Base-by-base conservation (phyloP, 2,329 filamentous ascomycete species). In the Xylaria hypoxylon region DNA sequence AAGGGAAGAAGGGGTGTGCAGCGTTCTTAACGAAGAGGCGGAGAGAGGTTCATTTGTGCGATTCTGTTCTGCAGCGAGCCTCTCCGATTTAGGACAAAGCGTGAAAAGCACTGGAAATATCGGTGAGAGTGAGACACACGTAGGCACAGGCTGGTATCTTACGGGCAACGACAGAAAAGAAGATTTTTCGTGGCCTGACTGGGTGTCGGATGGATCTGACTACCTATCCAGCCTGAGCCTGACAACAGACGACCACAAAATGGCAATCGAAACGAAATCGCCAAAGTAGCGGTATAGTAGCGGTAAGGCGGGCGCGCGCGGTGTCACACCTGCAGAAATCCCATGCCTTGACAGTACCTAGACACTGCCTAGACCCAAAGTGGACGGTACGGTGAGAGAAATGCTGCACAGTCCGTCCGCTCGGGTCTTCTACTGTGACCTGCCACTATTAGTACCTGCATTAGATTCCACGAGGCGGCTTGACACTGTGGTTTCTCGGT, bases 61-160 rank as follows among this genome's bases (percentile, higher is more conserved):
- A 64, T 70, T 74, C 75, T 76, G 76, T 71, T 73, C 75, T 76
- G 76, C 76, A 77, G 74, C 73, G 68, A 74, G 75, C 75, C 75
- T 77, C 72, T 75, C 70, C 66, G 71, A 63, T 73, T 72, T 72
- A 70, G 74, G 74, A 73, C 69, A 74, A 73, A 72, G 72, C 64
- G 62, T 67, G 68, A 65, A 51, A 70, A 67, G 67, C 65, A 45
- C 33, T 26, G 62, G 55, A 77, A 77, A 67, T 77, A 77, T 77
- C 76, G 76, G 76, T 77, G 76, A 77, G 74, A 70, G 75, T 77
- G 71, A 77, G 76, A 77, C 76, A 77, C 65, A 67, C 67, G 65
- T 70, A 63, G 64, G 64, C 65, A 67, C 60, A 40, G 55, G 52
- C 61, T 47, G 62, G 38, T 68, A 66, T 70, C 69, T 65, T 53